Base-by-base conservation (phyloP, 140 eudicot species). In the Stevia rebaudiana region DNA sequence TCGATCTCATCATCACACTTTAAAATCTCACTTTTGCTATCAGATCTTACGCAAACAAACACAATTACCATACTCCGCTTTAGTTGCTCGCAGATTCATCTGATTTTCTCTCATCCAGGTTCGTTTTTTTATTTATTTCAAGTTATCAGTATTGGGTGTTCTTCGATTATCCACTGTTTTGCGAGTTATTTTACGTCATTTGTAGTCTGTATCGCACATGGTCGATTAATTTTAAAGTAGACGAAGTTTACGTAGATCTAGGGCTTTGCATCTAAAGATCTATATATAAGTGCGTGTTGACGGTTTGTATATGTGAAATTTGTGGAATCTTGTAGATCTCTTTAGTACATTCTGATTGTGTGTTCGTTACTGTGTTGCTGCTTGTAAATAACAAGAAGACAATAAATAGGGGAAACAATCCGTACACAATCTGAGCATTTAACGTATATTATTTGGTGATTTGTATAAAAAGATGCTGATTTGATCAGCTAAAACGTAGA, bases 21-120 rank as follows among this genome's bases (percentile, higher is more conserved):
- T 6, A 61, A 24, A 30, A n/a, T 16, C 60, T 36, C 74, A 18
- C 78, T 46, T 61, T 31, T 72, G 17, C 47, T 36, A 25, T 4
- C 62, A 69, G 67, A 69, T 75, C 74, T 75, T 62, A 49, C 53
- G 42, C 51, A 44, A 11, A 30, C 16, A 41, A 18, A 53, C 51
- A 30, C 11, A 8, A 31, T 5, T 21, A 35, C 23, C 15, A 11
- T 18, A 72, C 6, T 31, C 30, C 47, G 61, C 41, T 59, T 37
- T 46, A 46, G 35, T 25, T 58, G 65, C 37, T 61, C 23, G 16
- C 41, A 30, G 41, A 57, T 49, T 48, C 50, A 42, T 36, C 30
- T 35, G 60, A 12, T 43, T 70, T 23, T 48, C 63, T 47, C 44
- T 15, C 49, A 17, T 4, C 62, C 62, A 70, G 81, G 81, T 76